Evolutionary conservation across 116 monocot species (phyloP), one percentile per base, ranked within the genome.

Genomic region (Dioscorea cayenensis): DNA sequence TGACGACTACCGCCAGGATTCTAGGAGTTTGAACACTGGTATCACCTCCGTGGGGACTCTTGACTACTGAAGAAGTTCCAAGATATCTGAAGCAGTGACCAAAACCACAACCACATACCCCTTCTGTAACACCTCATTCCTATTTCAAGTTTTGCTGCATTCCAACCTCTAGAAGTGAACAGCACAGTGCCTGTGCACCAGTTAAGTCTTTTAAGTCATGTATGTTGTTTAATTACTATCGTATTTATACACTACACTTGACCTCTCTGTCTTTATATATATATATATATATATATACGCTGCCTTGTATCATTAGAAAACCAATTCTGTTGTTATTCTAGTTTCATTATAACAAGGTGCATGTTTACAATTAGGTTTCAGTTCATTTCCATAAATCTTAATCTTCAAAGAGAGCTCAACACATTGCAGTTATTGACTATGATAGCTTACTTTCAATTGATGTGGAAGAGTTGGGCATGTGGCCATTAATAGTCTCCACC

Each of bases 41-140:
- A 92, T 92, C 36, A 51, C 83, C 14, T 85, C 95, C 0, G 81
- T 91, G 51, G 89, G 81, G 6, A 73, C 82, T 52, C 27, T 95
- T 25, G 95, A 95, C 32, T 88, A 82, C 73, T 88, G 75, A 75
- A 11, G 22, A 32, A 62, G 62, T 1, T 1, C 55, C 17, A 14
- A 18, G n/a, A 55, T 3, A n/a, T 12, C 43, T 12, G 43, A 43
- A 43, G 43, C 43, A 43, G 43, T 43, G 43, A 43, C 11, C 43
- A 43, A 43, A 43, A 43, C 43, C 43, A 43, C 43, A 43, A 10
- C 55, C 16, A 55, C 17, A 18, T 16, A 5, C 55, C 17, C 51
- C 51, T n/a, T 16, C 55, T 18, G 16, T 18, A 55, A 16, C 55
- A 55, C 55, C 55, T 19, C 43, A 43, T 55, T 55, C 55, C 55